Conservation (phyloP, 768 basidiomycete genomes). For the Collybia mongolica region DNA sequence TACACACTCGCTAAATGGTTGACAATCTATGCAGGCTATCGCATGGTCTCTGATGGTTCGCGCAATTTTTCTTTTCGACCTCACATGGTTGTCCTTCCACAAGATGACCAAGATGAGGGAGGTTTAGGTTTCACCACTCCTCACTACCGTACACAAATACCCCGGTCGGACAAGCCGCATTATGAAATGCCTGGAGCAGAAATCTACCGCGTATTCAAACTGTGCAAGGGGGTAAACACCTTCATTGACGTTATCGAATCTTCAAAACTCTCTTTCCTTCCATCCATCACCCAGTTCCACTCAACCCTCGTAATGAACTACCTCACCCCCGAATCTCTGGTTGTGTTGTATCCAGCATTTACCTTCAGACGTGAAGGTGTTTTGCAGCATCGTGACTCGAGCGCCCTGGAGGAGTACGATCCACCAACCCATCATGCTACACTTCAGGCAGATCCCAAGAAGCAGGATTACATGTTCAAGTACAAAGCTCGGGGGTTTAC, state of each 20-base stretch:
- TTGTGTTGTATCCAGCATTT: slow-evolving; percentile 8
- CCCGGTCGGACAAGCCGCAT: neutral
- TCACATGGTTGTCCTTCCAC: neutral
- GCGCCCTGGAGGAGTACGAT: slow-evolving; percentile 6
- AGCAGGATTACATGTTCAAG: slow-evolving; percentile 9
- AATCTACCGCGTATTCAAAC: slow-evolving; percentile 13
- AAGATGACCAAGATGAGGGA: slow-evolving; percentile 5
- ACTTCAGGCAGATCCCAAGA: neutral
- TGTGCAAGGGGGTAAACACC: slow-evolving; percentile 1
- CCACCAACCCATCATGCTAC: neutral
- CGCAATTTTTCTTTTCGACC: slow-evolving; percentile 8
- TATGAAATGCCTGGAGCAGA: slow-evolving; percentile 4
- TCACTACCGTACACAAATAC: neutral
- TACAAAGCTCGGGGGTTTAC: slow-evolving; percentile 11
- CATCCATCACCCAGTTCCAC: slow-evolving; percentile 12
- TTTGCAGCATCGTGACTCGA: slow-evolving; percentile 4
- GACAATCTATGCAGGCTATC: slow-evolving; percentile 3
- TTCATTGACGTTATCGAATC: slow-evolving; percentile 13
- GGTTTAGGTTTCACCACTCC: neutral
- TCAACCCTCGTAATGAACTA: slow-evolving; percentile 16
- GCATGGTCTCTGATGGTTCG: slow-evolving; percentile 8
- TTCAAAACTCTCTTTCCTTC: slow-evolving; percentile 5
- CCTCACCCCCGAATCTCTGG: slow-evolving; percentile 6
- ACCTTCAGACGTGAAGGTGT: slow-evolving; percentile 10
- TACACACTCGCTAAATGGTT: slow-evolving; percentile 11